phyloP scores from a whole-genome alignment of 2,329 filamentous ascomycete species.

The Eutypella sp. region DNA sequence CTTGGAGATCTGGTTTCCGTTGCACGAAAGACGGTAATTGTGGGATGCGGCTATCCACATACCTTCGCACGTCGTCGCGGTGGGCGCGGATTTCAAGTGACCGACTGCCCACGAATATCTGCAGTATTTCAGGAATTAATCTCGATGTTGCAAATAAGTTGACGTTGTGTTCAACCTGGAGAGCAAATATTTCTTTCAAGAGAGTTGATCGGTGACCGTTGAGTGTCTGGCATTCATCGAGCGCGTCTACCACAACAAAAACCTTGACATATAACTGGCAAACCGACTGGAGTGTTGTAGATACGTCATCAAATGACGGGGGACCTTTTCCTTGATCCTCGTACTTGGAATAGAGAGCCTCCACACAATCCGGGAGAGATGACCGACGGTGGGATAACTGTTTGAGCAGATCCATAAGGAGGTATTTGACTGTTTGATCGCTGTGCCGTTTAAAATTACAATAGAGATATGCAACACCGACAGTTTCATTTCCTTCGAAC shows the following conservation, averaged over 20 bases:
- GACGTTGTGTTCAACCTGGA: conserved; percentile 6
- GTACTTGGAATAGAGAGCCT: conserved; percentile 23
- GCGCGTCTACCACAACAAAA: conserved; percentile 19
- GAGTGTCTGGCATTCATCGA: conserved; percentile 16
- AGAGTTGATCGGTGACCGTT: conserved; percentile 6
- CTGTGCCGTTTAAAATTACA: conserved; percentile 35
- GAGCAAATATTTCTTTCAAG: conserved; percentile 10
- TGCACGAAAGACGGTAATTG: conserved; percentile 12
- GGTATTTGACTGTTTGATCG: conserved; percentile 29
- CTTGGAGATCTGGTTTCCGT: conserved; percentile 11
- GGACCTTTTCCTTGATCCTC: conserved; percentile 9
- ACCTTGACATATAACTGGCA: conserved; percentile 12
- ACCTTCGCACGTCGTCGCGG: conserved; percentile 26
- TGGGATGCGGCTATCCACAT: conserved; percentile 20
- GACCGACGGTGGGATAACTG: conserved; percentile 27
- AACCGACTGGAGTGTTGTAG: conserved; percentile 12
- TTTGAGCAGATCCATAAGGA: conserved; percentile 31
- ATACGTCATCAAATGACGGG: conserved; percentile 22
- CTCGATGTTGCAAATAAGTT: conserved; percentile 23
- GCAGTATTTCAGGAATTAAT: conserved; percentile 15
- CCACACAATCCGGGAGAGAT: conserved; percentile 22
- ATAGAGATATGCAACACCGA: conserved; percentile 41
- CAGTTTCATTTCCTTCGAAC: conserved; percentile 9
- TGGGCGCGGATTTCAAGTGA: conserved; percentile 28
- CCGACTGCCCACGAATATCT: conserved; percentile 7